phyloP scores from a whole-genome alignment of 106 monocot species.

The Platanthera guangdongensis region DNA sequence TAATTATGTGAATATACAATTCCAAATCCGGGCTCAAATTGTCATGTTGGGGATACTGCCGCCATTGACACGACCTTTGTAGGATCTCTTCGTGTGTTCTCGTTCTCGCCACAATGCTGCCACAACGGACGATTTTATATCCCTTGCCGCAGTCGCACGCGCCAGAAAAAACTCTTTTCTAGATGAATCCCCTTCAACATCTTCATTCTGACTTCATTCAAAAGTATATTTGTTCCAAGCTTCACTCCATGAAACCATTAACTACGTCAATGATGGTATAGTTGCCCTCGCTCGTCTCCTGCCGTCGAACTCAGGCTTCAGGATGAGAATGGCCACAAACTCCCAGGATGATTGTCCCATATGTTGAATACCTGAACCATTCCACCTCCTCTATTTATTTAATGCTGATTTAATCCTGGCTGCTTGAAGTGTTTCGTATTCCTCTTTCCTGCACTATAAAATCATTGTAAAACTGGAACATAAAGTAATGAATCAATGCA shows the following conservation, averaged over 20 bases:
- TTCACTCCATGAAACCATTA: slow-evolving; percentile 23
- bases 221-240: slow-evolving; percentile 46
- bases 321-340: slow-evolving; percentile 38
- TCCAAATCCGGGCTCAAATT: no score
- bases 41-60: neutral
- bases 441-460: no score
- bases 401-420: no score
- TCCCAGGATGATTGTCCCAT: slow-evolving; percentile 33
- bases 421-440: no score
- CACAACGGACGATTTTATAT: slow-evolving; percentile 35
- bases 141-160: neutral
- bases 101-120: slow-evolving; percentile 15
- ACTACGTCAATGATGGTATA: slow-evolving; percentile 22
- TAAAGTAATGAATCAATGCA: no score
- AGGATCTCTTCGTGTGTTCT: neutral
- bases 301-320: slow-evolving; percentile 32
- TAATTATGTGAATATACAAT: no score
- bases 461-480: no score
- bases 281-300: slow-evolving; percentile 6
- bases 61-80: neutral
- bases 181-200: slow-evolving; percentile 21
- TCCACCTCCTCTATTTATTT: no score
- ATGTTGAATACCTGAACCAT: no score
- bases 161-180: neutral
- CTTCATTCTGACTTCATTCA: slow-evolving; percentile 37